Conservation (phyloP, 148 eudicot genomes). For the Amaranthus hypochondriacus region DNA sequence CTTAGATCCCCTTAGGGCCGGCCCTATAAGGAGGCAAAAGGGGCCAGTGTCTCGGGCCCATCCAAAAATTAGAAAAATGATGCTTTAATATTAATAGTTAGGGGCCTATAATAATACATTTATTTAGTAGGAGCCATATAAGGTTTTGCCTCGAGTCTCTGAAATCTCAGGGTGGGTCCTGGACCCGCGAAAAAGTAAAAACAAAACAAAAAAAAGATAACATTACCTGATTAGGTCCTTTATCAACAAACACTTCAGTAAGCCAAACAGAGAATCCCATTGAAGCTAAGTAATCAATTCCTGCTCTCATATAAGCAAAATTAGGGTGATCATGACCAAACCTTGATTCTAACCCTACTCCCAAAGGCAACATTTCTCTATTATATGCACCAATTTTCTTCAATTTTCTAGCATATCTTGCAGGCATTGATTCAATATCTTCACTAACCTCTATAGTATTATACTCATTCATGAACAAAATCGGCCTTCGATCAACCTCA, state of each 20-base stretch:
- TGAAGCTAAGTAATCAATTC: constrained; percentile 39
- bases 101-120: no score
- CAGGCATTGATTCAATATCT: constrained; percentile 38
- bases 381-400: constrained; percentile 24
- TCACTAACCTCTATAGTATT: constrained; percentile 41
- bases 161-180: no score
- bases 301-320: constrained; percentile 54
- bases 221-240: constrained; percentile 40
- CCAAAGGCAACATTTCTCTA: constrained; percentile 27
- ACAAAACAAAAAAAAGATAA: neutral
- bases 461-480: constrained; percentile 55
- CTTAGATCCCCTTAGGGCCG: no score
- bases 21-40: no score
- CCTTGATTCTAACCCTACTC: constrained; percentile 47
- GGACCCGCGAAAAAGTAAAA: neutral
- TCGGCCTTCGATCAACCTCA: constrained; percentile 31
- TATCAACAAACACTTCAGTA: constrained; percentile 47
- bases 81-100: no score
- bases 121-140: no score
- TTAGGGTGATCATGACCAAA: constrained; percentile 39
- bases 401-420: constrained; percentile 36
- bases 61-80: no score
- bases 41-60: no score
- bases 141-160: no score
- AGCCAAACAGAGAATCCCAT: constrained; percentile 46